Evolutionary conservation across 257 asterid species (phyloP).

Genomic region (Plantago ovata): DNA sequence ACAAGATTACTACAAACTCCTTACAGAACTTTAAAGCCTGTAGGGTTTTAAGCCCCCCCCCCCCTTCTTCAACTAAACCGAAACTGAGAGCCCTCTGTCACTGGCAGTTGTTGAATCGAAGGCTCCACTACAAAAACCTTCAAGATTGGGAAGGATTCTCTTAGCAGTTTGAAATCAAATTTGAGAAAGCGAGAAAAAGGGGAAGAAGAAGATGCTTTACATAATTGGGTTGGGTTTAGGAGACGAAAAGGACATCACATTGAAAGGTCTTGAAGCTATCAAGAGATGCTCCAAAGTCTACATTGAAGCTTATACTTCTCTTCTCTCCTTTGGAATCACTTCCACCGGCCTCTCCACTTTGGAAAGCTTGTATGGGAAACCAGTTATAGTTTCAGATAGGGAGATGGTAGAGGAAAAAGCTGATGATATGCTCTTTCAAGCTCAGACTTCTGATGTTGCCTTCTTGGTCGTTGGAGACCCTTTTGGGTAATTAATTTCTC

Average conservation of each 20-base stretch:
- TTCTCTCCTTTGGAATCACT: conserved; percentile 82
- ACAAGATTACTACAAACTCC: no score
- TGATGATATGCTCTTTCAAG: conserved; percentile 69
- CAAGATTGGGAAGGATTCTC: no score
- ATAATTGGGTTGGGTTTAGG: conserved; percentile 81
- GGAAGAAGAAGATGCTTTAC: conserved; percentile 45
- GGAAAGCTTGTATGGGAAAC: conserved; percentile 68
- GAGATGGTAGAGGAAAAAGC: conserved; percentile 91
- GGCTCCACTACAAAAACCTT: no score
- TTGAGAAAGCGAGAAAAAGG: neutral
- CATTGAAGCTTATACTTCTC: conserved; percentile 94
- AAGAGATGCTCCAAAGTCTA: conserved; percentile 61
- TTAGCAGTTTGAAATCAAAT: neutral
- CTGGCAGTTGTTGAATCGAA: no score
- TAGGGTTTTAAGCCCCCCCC: no score
- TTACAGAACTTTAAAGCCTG: no score
- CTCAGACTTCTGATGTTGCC: conserved; percentile 68
- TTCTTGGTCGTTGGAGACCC: conserved; percentile 97
- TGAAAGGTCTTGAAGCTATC: conserved; percentile 87
- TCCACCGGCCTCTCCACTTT: conserved; percentile 64
- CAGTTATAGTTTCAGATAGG: conserved; percentile 68
- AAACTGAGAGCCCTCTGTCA: no score
- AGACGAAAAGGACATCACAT: conserved; percentile 77
- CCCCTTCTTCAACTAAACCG: no score
- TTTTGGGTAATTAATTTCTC: conserved; percentile 50